Percentiles rank a stretch among this genome's conserved stretches.
These are phyloP conservation scores for Coemansia sp. DNA, from an alignment of 192 early-diverging fungal species.

Conservation along the genomic window DNA sequence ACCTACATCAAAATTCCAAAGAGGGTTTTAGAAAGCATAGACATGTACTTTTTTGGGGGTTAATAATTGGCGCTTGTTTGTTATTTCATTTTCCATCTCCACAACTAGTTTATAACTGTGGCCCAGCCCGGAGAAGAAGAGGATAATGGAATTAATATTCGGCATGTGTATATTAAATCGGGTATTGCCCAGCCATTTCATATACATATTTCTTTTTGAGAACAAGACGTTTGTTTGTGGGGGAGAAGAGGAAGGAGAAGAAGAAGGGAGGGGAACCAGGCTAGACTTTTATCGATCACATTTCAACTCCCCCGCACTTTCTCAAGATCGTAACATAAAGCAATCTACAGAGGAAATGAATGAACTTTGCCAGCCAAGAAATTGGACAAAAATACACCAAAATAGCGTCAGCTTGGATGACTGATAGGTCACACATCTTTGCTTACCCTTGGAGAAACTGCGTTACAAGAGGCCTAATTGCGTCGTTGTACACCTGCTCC, in stretches of 20 bases:
- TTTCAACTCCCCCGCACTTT: too few species aligned
- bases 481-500: constrained; percentile 63
- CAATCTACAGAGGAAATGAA: neutral
- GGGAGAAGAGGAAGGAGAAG: neutral
- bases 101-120: neutral
- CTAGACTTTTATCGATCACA: too few species aligned
- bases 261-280: neutral
- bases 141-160: neutral
- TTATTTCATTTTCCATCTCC: neutral
- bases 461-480: constrained; percentile 54
- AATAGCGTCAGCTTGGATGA: neutral
- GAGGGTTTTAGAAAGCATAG: neutral
- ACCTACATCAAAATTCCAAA: constrained; percentile 30
- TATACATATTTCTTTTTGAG: neutral
- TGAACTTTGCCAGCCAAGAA: neutral
- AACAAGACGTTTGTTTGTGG: neutral
- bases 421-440: neutral
- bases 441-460: constrained; percentile 71
- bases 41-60: neutral
- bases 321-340: too few species aligned
- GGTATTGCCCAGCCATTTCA: neutral
- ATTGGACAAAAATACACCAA: neutral
- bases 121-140: too few species aligned
- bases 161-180: neutral
- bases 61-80: neutral